Percentiles rank a stretch among this genome's conserved stretches.
These are phyloP conservation scores for Ziziphus jujuba DNA, from an alignment of 306 rosid genomes.

Conservation along the genomic window DNA sequence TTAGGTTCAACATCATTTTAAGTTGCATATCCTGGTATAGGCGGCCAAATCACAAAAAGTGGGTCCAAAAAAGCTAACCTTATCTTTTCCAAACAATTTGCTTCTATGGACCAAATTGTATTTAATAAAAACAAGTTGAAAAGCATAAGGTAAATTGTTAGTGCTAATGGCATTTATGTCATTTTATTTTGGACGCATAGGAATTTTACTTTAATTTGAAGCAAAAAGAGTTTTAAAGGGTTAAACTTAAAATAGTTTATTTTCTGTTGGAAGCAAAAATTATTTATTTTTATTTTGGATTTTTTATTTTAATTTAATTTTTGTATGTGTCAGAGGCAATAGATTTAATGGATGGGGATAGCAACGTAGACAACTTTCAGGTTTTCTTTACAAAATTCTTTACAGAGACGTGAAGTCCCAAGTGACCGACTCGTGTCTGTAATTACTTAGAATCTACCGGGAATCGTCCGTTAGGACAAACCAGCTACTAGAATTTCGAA, in stretches of 20 bases:
- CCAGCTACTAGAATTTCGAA: conserved; percentile 48
- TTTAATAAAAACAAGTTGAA: conserved; percentile 6
- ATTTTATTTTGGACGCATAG: neutral
- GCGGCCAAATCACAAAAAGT: neutral
- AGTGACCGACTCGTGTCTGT: conserved; percentile 42
- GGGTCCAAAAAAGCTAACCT: neutral
- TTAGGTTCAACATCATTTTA: neutral
- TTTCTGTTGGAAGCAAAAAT: too few species aligned
- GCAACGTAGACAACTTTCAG: conserved; percentile 41
- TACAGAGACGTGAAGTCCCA: conserved; percentile 3
- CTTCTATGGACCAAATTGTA: conserved; percentile 8
- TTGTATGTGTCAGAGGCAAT: conserved; percentile 23
- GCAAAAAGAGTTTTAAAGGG: conserved; percentile 11
- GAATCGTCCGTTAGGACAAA: conserved; percentile 34
- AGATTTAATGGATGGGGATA: conserved; percentile 29
- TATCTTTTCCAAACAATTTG: neutral
- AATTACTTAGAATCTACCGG: conserved; percentile 30
- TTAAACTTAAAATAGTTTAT: too few species aligned
- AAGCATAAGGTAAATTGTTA: conserved; percentile 12
- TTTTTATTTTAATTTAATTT: neutral
- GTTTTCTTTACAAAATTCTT: conserved; percentile 21
- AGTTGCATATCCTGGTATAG: neutral
- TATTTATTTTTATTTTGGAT: neutral
- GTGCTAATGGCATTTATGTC: conserved; percentile 27
- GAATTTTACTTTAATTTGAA: conserved; percentile 15